phyloP scores from a whole-genome alignment of 306 rosid species.

The Phaseolus lunatus region DNA sequence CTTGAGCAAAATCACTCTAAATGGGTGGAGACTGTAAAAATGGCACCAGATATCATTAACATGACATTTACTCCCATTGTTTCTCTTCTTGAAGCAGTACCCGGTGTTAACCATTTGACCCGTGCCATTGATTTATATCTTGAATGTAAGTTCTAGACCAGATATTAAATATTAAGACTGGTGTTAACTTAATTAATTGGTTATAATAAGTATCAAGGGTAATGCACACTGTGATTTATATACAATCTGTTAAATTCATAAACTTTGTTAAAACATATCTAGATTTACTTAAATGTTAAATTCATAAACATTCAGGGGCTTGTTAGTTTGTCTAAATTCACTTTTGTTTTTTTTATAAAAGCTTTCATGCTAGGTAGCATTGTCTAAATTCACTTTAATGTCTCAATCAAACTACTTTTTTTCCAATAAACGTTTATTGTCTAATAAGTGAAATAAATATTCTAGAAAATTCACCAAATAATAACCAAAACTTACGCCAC shows the following conservation, averaged over 20 bases:
- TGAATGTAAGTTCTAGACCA: constrained; percentile 73
- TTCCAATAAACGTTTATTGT: background rate
- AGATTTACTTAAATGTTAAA: background rate
- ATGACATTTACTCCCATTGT: constrained; percentile 94
- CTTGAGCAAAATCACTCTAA: constrained; percentile 92
- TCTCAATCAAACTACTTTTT: background rate
- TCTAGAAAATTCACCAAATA: background rate
- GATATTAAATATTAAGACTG: background rate
- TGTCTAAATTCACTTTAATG: too few species aligned
- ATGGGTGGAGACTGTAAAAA: constrained; percentile 88
- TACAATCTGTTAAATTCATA: too few species aligned
- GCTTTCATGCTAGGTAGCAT: too few species aligned
- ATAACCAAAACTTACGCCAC: background rate
- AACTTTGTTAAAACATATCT: background rate
- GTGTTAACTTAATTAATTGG: constrained; percentile 24
- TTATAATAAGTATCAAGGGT: background rate
- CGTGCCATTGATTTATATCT: constrained; percentile 94
- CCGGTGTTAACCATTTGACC: constrained; percentile 77
- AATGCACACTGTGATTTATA: too few species aligned
- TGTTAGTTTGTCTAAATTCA: background rate
- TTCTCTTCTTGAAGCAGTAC: constrained; percentile 88
- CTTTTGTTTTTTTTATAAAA: too few species aligned
- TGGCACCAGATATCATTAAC: constrained; percentile 93
- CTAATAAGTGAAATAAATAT: background rate
- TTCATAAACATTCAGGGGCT: background rate